Percentiles rank a stretch among this genome's conserved stretches.
These are phyloP conservation scores for Neurospora sp. DNA, from an alignment of 495 filamentous ascomycete species.

Conservation along the genomic window DNA sequence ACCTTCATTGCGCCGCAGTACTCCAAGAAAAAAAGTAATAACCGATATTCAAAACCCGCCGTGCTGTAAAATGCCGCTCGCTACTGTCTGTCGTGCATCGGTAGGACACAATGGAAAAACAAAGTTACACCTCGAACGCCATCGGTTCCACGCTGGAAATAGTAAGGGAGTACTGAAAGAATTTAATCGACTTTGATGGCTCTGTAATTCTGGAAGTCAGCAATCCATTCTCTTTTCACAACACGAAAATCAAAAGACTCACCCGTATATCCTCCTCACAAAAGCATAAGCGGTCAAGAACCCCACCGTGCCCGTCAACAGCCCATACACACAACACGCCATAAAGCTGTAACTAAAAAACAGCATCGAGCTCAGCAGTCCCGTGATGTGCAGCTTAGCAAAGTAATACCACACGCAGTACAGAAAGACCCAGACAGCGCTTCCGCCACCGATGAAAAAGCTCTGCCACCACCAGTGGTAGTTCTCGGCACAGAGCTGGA, in stretches of 20 bases:
- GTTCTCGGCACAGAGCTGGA: conserved; percentile 80
- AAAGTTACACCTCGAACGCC: background rate
- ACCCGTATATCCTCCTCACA: conserved; percentile 83
- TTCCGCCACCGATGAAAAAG: conserved; percentile 73
- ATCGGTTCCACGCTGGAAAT: background rate
- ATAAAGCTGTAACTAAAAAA: conserved; percentile 81
- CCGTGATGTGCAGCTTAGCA: conserved; percentile 71
- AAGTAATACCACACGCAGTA: conserved; percentile 87
- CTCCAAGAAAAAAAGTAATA: background rate
- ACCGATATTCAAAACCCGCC: background rate
- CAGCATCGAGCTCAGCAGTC: conserved; percentile 68
- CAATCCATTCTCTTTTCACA: background rate
- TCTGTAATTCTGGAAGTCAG: background rate
- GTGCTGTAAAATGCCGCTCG: background rate
- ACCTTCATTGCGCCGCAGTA: background rate
- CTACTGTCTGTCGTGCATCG: background rate
- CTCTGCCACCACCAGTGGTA: conserved; percentile 97
- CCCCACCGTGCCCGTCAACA: conserved; percentile 79
- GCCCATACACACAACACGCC: conserved; percentile 73
- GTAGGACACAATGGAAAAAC: background rate
- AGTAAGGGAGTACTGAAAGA: background rate
- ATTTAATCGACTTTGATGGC: conserved; percentile 10
- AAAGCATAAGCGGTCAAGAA: conserved; percentile 85
- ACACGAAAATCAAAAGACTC: conserved; percentile 19
- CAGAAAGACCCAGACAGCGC: conserved; percentile 73